Percentiles rank a stretch among this genome's conserved stretches.
Evolutionary conservation across 1,284 basidiomycete species (phyloP).

Genomic region (Kalmanozyma brasiliensis): DNA sequence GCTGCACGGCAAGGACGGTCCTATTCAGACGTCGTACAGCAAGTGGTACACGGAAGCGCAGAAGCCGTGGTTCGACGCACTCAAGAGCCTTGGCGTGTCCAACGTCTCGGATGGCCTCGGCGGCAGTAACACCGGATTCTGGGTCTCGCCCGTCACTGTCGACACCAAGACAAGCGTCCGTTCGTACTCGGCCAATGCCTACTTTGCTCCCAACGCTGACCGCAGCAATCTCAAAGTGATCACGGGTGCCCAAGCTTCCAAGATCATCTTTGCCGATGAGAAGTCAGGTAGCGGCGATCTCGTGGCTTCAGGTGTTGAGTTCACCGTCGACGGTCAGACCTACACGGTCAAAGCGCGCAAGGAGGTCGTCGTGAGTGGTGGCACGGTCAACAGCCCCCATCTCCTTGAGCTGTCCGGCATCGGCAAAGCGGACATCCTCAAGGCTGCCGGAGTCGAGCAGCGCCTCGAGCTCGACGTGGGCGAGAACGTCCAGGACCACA

Average conservation of each 20-base stretch:
- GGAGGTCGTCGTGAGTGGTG: slow-evolving; percentile 71
- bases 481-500: slow-evolving; percentile 72
- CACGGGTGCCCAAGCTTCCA: slow-evolving; percentile 47
- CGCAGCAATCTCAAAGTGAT: slow-evolving; percentile 53
- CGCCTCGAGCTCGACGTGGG: slow-evolving; percentile 69
- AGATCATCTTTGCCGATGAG: slow-evolving; percentile 30
- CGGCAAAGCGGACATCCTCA: slow-evolving; percentile 40
- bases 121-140: slow-evolving; percentile 54
- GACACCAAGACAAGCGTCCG: slow-evolving; percentile 37
- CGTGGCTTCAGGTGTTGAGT: slow-evolving; percentile 59
- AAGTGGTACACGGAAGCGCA: slow-evolving; percentile 58
- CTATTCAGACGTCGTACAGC: slow-evolving; percentile 48
- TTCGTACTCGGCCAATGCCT: slow-evolving; percentile 48
- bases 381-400: slow-evolving; percentile 69
- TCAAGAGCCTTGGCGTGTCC: slow-evolving; percentile 46
- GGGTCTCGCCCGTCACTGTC: slow-evolving; percentile 48
- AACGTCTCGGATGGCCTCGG: slow-evolving; percentile 38
- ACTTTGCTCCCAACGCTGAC: slow-evolving; percentile 47
- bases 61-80: slow-evolving; percentile 47
- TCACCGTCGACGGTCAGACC: slow-evolving; percentile 53
- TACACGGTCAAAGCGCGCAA: slow-evolving; percentile 67
- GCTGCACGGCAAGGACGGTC: slow-evolving; percentile 47
- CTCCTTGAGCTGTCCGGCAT: slow-evolving; percentile 58
- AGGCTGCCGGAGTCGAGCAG: slow-evolving; percentile 37
- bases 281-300: slow-evolving; percentile 23